Percentiles rank a stretch among this genome's conserved stretches.
phyloP scores from a whole-genome alignment of 2,329 filamentous ascomycete genomes.

The Fusarium cyanostomum region DNA sequence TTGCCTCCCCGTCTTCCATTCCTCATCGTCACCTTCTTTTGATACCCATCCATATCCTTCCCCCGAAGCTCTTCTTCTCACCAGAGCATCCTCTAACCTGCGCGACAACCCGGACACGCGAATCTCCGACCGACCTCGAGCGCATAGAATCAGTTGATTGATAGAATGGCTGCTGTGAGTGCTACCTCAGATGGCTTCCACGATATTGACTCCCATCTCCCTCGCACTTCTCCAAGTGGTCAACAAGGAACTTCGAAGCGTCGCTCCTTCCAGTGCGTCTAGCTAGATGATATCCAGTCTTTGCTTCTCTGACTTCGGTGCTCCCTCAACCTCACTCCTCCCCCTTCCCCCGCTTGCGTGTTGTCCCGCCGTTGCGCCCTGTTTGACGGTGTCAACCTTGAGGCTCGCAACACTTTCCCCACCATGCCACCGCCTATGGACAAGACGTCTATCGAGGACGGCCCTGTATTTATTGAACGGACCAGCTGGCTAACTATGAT shows the following conservation, averaged over 20 bases:
- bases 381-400: constrained; percentile 26
- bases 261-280: constrained; percentile 3
- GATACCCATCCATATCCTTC: constrained; percentile 46
- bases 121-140: constrained; percentile 36
- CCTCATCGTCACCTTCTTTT: constrained; percentile 44
- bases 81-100: constrained; percentile 23
- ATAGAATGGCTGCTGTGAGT: constrained; percentile 58
- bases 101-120: constrained; percentile 36
- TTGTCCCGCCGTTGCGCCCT: constrained; percentile 35
- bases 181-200: constrained; percentile 32
- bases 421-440: constrained; percentile 13
- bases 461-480: background rate
- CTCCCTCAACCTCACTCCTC: constrained; percentile 1
- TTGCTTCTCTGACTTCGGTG: background rate
- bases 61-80: constrained; percentile 32
- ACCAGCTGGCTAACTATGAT: constrained; percentile 35
- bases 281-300: background rate
- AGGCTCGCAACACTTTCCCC: constrained; percentile 25
- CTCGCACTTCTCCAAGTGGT: constrained; percentile 7
- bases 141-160: constrained; percentile 45
- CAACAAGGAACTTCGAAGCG: constrained; percentile 6
- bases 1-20: constrained; percentile 43
- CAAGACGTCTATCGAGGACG: background rate
- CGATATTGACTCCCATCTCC: constrained; percentile 20
- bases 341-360: constrained; percentile 34